These are phyloP conservation scores for Phytophthora constricta DNA, from an alignment of 352 stramenopile species.

Conservation along the genomic window DNA sequence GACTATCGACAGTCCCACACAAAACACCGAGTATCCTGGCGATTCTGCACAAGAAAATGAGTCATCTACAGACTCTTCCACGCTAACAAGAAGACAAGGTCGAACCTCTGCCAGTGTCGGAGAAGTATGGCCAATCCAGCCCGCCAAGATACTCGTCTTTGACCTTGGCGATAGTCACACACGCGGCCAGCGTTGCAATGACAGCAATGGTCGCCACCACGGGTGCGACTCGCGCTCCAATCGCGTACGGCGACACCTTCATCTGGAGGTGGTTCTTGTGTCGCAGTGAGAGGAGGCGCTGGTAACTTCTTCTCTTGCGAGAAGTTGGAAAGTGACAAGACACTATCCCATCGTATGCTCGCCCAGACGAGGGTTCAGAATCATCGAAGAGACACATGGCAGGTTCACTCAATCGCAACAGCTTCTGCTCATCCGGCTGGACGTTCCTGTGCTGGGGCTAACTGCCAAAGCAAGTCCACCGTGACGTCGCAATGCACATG, in stretches of 20 bases:
- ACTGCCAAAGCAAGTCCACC: no score
- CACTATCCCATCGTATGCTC: conserved; percentile 19
- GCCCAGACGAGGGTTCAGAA: no score
- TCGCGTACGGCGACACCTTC: conserved; percentile 5
- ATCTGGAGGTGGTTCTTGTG: background rate
- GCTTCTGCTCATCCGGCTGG: no score
- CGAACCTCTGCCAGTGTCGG: conserved; percentile 51
- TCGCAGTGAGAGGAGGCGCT: conserved; percentile 1
- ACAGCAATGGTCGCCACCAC: conserved; percentile 39
- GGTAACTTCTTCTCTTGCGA: background rate
- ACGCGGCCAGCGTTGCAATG: conserved; percentile 50
- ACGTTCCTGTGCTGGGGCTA: no score
- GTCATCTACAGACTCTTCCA: no score
- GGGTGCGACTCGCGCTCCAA: conserved; percentile 32
- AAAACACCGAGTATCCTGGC: conserved; percentile 51
- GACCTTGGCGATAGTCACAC: conserved; percentile 46
- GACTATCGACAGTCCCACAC: conserved; percentile 33
- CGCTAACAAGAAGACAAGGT: background rate
- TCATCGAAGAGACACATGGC: no score
- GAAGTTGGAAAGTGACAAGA: background rate
- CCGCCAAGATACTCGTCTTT: conserved; percentile 53
- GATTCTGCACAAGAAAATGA: conserved; percentile 32
- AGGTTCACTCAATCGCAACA: no score
- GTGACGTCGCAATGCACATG: conserved; percentile 8
- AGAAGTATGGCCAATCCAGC: conserved; percentile 63